Conservation (phyloP, 176 grass and related monocot species). For the Oryza meyeriana region DNA sequence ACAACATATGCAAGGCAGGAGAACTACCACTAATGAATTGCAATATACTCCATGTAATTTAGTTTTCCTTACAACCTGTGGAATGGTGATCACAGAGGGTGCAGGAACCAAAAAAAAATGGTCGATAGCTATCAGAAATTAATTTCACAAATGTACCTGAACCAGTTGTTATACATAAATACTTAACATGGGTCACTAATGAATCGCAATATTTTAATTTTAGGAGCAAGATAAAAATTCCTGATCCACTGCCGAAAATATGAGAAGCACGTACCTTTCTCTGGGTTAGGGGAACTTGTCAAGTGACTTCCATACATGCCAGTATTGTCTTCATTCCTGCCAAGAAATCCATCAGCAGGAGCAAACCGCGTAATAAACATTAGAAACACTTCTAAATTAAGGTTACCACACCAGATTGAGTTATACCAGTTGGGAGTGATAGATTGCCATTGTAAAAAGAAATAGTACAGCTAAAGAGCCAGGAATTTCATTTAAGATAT, state of each 20-base stretch:
- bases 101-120: background rate
- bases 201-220: background rate
- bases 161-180: background rate
- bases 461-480: constrained; percentile 23
- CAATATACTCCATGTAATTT: background rate
- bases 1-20: background rate
- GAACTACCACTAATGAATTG: background rate
- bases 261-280: constrained; percentile 38
- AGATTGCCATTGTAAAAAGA: background rate
- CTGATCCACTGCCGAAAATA: background rate
- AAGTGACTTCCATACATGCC: constrained; percentile 21
- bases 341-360: constrained; percentile 22
- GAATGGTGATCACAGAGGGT: background rate
- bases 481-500: background rate
- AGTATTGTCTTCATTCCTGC: constrained; percentile 46
- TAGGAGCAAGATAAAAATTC: background rate
- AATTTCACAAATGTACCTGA: background rate
- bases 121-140: background rate
- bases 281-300: constrained; percentile 31
- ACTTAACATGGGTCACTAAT: background rate
- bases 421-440: background rate
- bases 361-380: constrained; percentile 6
- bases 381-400: constrained; percentile 8
- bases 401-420: background rate
- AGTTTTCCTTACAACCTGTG: background rate